Base-by-base conservation (phyloP, 805 yeast species). In the Yamadazyma paraphyllophila region DNA sequence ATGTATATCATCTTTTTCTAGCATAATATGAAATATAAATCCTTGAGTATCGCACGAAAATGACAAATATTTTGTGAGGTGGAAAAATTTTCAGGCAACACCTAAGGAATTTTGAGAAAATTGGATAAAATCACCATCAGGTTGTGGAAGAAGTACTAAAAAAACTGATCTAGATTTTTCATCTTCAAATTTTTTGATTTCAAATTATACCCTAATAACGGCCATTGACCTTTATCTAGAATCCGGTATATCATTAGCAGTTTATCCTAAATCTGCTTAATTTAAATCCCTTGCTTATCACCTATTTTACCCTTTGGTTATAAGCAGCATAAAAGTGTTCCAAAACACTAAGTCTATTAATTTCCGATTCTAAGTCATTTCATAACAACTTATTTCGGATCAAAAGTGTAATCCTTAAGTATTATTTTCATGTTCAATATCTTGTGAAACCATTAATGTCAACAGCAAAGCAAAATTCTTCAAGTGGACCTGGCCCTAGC, bases 401-500 rank as follows among this genome's bases (percentile, higher is more conserved):
- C 11, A 4, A 7, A 13, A 37, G 30, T 13, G 13, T 33, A 17
- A 44, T 31, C 36, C 42, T 24, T 25, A 17, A 16, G 15, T n/a
- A 7, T n/a, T 13, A 26, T 10, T 31, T 40, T 40, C 36, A 40
- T 40, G 43, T 40, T 31, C 43, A 40, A 30, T 32, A 40, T 31
- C 29, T 20, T 25, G 32, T 41, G 44, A 44, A 40, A 30, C 36
- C 35, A 13, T 31, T 31, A 30, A 53, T 51, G 60, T 53, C 58
- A 27, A 45, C 57, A 30, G 49, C 58, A 29, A 58, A 61, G 47
- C 52, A 64, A 43, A 54, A 63, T 42, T 59, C 59, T 39, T 51
- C 63, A 34, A 50, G 62, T 15, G 47, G 44, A 16, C 47, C 63
- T 34, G 69, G 70, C 7, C 62, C 69, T 42, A 57, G 57, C 49